Base-by-base conservation (phyloP, 2,329 filamentous ascomycete species). In the Colletotrichum simmondsii region DNA sequence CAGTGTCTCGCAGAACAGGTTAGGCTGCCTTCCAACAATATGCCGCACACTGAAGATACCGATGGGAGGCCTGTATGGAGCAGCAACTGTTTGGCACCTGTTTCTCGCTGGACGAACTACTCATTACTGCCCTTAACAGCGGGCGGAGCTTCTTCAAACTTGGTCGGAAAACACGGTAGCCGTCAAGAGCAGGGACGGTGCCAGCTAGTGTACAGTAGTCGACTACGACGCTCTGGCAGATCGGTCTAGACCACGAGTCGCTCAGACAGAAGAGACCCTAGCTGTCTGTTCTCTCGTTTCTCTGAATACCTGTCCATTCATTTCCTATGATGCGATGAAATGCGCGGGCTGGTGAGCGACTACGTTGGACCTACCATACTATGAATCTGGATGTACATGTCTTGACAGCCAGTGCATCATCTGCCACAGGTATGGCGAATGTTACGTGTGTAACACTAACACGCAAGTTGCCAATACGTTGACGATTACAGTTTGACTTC, bases 341-440 rank as follows among this genome's bases (percentile, higher is more conserved):
- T 60, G 61, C 46, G 46, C 37, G 26, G 28, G 32, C 68, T 42
- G 42, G 37, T 49, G 59, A 28, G 52, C 42, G 59, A 65, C 59
- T 59, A 60, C 70, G 60, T 60, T 65, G 65, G 65, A 72, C 60
- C 66, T 70, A 32, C 46, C 70, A 65, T 69, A 12, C 32, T 35
- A 42, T 49, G 65, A 66, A 54, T 66, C 32, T 46, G 53, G 49
- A 26, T 52, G 37, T 52, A 62, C 63, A 12, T 30, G 24, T 26
- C 22, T 14, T 19, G 24, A 56, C 11, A 54, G 46, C 61, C 46
- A 64, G 19, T 64, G 61, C 61, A 63, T 65, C 65, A 70, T 64
- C 66, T 56, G 60, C 56, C 65, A 37, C 28, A 56, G 54, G 52
- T 58, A 69, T 60, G 24, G 65, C 65, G 69, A 69, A 30, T 35